phyloP scores from a whole-genome alignment of 108 stramenopile genomes.

The Skeletonema tropicum region DNA sequence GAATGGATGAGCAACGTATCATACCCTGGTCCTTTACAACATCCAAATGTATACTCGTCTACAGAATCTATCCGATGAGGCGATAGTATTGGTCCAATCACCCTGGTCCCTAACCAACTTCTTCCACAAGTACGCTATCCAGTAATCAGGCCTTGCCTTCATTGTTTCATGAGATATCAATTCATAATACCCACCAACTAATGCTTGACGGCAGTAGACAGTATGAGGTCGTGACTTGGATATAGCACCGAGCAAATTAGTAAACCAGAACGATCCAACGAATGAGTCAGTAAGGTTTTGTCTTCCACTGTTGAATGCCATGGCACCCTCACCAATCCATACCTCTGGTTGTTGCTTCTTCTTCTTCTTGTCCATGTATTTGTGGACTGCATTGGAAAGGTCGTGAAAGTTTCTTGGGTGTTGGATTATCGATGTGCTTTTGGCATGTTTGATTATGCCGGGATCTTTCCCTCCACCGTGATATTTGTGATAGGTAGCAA shows the following conservation, averaged over 20 bases:
- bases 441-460: not conserved
- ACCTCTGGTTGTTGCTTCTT: not conserved
- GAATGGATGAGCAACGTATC: slow-evolving; percentile 37
- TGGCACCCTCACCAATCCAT: slow-evolving; percentile 47
- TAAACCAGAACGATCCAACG: slow-evolving; percentile 36
- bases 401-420: slow-evolving; percentile 22
- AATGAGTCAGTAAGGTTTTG: slow-evolving; percentile 37
- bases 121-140: slow-evolving; percentile 45
- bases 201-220: slow-evolving; percentile 42
- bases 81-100: slow-evolving; percentile 33
- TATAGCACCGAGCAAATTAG: slow-evolving; percentile 34
- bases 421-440: slow-evolving; percentile 8
- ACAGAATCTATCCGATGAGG: not conserved
- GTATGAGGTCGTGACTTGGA: slow-evolving; percentile 36
- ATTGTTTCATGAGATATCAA: slow-evolving; percentile 34
- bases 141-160: slow-evolving; percentile 42
- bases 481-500: slow-evolving; percentile 48
- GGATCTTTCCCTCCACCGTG: slow-evolving; percentile 40
- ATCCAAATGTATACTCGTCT: slow-evolving; percentile 27
- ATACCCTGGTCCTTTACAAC: slow-evolving; percentile 26
- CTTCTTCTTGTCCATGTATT: slow-evolving; percentile 21
- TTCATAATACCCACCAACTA: slow-evolving; percentile 43
- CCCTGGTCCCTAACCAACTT: slow-evolving; percentile 26
- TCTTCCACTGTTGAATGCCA: slow-evolving; percentile 42
- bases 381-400: slow-evolving; percentile 23